A percentile compares a stretch with the other conserved stretches of the same genome.
Evolutionary conservation across 345 rosid genomes (phyloP).

Genomic region (Mangifera indica): DNA sequence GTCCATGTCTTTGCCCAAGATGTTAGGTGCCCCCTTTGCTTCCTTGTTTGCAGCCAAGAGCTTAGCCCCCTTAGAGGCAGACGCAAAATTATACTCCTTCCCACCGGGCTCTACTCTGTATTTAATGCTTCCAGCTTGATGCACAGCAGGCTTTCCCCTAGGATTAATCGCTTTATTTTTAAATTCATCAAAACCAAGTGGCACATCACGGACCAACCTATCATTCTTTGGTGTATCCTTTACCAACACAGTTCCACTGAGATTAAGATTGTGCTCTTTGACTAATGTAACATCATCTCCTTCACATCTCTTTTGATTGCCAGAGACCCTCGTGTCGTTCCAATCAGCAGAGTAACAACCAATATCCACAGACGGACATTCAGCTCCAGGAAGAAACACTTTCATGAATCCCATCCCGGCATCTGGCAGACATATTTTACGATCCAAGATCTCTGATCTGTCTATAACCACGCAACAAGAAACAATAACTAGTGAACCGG

Average conservation of each 20-base stretch:
- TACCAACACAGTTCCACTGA: constrained; percentile 3
- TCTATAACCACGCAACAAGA: constrained; percentile 9
- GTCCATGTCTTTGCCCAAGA: constrained; percentile 52
- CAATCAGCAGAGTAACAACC: constrained; percentile 13
- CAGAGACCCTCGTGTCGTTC: background rate
- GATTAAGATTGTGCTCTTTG: constrained; percentile 11
- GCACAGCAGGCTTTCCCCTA: constrained; percentile 35
- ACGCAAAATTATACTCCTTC: constrained; percentile 52
- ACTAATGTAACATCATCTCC: constrained; percentile 17
- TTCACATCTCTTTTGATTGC: constrained; percentile 9
- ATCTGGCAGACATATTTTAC: background rate
- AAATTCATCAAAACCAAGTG: constrained; percentile 47
- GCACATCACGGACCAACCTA: constrained; percentile 32
- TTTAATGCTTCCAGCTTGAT: constrained; percentile 36
- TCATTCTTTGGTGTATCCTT: constrained; percentile 24
- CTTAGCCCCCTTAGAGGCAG: constrained; percentile 55
- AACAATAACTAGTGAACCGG: background rate
- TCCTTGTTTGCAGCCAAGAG: constrained; percentile 52
- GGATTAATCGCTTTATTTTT: constrained; percentile 44
- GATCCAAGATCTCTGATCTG: background rate
- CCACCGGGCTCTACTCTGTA: constrained; percentile 55
- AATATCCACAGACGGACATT: constrained; percentile 14
- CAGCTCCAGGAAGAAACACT: constrained; percentile 11
- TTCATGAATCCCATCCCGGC: background rate
- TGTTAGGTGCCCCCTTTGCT: constrained; percentile 53